Conservation (phyloP, 352 stramenopile species). For the Globisporangium iwayamae region DNA sequence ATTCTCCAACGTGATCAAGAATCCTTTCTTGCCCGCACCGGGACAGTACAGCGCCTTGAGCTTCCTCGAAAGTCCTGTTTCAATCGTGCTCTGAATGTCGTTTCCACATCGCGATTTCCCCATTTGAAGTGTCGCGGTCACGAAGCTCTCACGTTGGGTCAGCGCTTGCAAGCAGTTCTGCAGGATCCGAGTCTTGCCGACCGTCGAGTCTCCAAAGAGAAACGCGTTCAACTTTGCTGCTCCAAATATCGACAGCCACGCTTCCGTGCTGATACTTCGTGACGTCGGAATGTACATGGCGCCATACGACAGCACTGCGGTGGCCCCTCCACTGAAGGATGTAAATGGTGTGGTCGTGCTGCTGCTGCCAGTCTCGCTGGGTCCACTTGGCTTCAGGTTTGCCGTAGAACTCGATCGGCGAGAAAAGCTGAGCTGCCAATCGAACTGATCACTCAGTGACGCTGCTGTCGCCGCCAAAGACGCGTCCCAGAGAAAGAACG, state of each 20-base stretch:
- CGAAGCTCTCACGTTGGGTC: conserved; percentile 29
- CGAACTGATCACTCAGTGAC: conserved; percentile 20
- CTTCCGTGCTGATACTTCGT: conserved; percentile 28
- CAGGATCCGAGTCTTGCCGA: conserved; percentile 51
- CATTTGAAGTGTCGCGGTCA: conserved; percentile 32
- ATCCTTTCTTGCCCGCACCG: conserved; percentile 33
- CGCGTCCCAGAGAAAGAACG: conserved; percentile 30
- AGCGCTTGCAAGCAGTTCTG: conserved; percentile 36
- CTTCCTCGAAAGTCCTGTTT: conserved; percentile 41
- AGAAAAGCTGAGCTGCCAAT: conserved; percentile 21
- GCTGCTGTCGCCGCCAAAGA: conserved; percentile 4
- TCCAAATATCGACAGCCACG: conserved; percentile 36
- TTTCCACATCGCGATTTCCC: conserved; percentile 17
- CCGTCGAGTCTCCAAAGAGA: conserved; percentile 39
- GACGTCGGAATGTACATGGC: conserved; percentile 48
- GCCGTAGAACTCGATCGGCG: conserved; percentile 23
- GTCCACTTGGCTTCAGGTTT: not conserved
- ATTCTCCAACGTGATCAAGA: conserved; percentile 55
- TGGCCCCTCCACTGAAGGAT: not conserved
- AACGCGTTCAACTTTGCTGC: conserved; percentile 41
- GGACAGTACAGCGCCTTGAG: conserved; percentile 59
- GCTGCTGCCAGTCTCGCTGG: not conserved
- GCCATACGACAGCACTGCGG: not conserved
- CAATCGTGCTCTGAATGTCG: conserved; percentile 38
- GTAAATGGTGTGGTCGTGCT: not conserved